Conservation (phyloP, 768 basidiomycete genomes). For the Macrolepiota albuminosa region DNA sequence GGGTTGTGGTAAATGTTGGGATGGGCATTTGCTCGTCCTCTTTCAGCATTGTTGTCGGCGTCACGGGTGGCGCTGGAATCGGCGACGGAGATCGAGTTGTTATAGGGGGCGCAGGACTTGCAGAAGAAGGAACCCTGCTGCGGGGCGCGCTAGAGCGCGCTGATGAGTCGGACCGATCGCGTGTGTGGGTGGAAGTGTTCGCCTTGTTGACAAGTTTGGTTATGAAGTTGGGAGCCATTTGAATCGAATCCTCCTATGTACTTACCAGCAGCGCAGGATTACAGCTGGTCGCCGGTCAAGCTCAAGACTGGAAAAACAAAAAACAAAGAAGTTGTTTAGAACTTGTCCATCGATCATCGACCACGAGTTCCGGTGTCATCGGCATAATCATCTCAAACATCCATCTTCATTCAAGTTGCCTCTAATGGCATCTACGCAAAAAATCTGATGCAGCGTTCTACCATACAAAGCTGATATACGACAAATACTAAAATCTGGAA, state of each 20-base stretch:
- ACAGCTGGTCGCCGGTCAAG: not conserved
- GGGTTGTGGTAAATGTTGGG: constrained; percentile 20
- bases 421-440: not conserved
- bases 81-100: constrained; percentile 4
- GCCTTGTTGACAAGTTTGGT: constrained; percentile 33
- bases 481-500: not conserved
- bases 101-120: constrained; percentile 9
- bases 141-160: constrained; percentile 16
- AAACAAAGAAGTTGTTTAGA: not conserved
- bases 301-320: not conserved
- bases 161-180: constrained; percentile 28
- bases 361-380: not conserved
- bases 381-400: not conserved
- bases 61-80: constrained; percentile 2
- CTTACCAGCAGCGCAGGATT: not conserved
- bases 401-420: not conserved
- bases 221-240: constrained; percentile 35
- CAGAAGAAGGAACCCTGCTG: constrained; percentile 20
- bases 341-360: not conserved
- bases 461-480: not conserved
- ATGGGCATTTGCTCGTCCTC: constrained; percentile 5
- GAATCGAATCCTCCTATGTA: not conserved
- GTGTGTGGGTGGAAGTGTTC: constrained; percentile 16
- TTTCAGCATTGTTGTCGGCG: constrained; percentile 4
- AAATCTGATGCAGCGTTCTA: not conserved